phyloP scores from a whole-genome alignment of 2,329 filamentous ascomycete species.

The Hypoxylon sp. region DNA sequence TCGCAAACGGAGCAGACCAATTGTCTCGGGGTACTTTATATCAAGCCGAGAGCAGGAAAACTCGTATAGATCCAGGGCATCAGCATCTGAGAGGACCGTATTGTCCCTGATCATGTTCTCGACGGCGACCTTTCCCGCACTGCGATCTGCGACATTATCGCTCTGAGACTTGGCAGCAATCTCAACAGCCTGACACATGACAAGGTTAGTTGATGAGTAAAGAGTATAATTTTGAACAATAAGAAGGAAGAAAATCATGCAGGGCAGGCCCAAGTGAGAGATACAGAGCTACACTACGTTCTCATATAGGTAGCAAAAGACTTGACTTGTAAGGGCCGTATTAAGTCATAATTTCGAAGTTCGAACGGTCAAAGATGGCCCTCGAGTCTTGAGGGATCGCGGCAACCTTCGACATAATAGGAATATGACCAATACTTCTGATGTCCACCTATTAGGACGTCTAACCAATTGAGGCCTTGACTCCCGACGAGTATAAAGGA shows the following conservation, averaged over 20 bases:
- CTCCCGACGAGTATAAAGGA: neutral
- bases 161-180: slow-evolving; percentile 65
- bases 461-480: too few relatives aligned
- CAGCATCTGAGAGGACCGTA: slow-evolving; percentile 62
- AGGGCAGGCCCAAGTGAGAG: too few relatives aligned
- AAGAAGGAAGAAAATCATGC: neutral
- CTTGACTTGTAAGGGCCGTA: neutral
- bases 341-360: neutral
- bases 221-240: neutral
- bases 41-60: slow-evolving; percentile 63
- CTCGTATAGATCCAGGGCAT: slow-evolving; percentile 67
- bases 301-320: neutral
- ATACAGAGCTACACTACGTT: too few relatives aligned
- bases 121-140: slow-evolving; percentile 59
- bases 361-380: neutral
- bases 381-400: neutral
- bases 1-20: slow-evolving; percentile 64
- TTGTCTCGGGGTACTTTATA: slow-evolving; percentile 60
- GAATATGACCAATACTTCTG: neutral
- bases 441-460: too few relatives aligned
- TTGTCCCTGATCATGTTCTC: slow-evolving; percentile 63
- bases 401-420: neutral
- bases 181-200: slow-evolving; percentile 47
- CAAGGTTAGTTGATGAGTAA: slow-evolving; percentile 24
- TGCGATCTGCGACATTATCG: slow-evolving; percentile 63